Base-by-base conservation (phyloP, 2,329 filamentous ascomycete genomes). In the Hymenoscyphus occultus region DNA sequence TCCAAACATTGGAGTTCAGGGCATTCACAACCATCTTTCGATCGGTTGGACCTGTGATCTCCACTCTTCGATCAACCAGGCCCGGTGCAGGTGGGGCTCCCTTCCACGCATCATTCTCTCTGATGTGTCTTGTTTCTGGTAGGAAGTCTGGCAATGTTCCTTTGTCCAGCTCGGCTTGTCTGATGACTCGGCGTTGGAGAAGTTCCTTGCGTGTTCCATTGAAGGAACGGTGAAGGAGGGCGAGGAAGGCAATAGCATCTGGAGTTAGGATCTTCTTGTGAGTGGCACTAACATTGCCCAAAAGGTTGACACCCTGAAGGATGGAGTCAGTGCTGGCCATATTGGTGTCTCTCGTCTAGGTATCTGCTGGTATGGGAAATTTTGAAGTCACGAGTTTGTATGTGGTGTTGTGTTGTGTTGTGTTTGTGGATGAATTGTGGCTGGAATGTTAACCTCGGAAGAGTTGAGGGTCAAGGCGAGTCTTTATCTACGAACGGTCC, bases 1-100 rank as follows among this genome's bases (percentile, higher is more conserved):
- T 98, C 90, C 91, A 98, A 31, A 98, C 95, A 75, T 98, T 86
- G 57, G 94, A 90, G 79, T 98, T 99, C 77, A 98, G 77, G 10
- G 95, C 95, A 78, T 99, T 99, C 69, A 98, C 92, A 59, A 98
- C 93, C 95, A 99, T 99, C 86, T 98, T 99, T 72, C 95, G 86
- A 80, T 98, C 95, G 6, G 93, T 97, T 0, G 95, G 95, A 9
- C 95, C 95, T 5, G 95, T 99, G 75, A 98, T 99, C 83, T 99
- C 95, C 39, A 97, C 91, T 67, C 95, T 88, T 70, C 95, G 90
- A 81, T 99, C 95, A 56, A 97, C 88, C 64, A 98, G 85, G 65
- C 95, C 95, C 0, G 95, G 94, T 7, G 94, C 95, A 19, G 95
- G 95, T 61, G 90, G 86, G 56, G 95, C 93, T 68, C 92, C 95